These are phyloP conservation scores for Dryadomyces sulphureus DNA, from an alignment of 2,329 filamentous ascomycete genomes.

Conservation along the genomic window DNA sequence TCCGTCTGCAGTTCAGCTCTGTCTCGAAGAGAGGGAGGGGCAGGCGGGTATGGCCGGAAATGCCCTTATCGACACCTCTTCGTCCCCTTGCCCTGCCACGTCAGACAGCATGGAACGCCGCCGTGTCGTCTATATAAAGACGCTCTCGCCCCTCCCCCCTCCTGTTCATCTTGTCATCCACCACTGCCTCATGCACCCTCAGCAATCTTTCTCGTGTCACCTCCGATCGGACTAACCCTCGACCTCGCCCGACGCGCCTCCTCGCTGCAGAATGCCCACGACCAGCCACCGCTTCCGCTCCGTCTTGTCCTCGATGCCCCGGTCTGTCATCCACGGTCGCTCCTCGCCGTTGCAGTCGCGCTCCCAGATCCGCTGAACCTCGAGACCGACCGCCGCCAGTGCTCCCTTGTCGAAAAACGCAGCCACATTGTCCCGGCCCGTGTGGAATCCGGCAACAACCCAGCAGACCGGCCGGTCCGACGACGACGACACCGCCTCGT, in stretches of 20 bases:
- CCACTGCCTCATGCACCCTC: too few species aligned
- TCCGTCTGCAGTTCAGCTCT: background rate
- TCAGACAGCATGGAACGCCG: background rate
- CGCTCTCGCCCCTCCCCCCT: background rate
- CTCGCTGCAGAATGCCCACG: slow-evolving; percentile 30
- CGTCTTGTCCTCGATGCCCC: slow-evolving; percentile 44
- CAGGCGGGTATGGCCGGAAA: background rate
- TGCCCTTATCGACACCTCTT: background rate
- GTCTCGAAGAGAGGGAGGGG: background rate
- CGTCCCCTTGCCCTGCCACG: background rate
- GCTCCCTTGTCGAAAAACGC: slow-evolving; percentile 42
- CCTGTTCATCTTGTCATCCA: background rate
- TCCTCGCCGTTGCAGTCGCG: slow-evolving; percentile 50
- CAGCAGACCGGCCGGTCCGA: slow-evolving; percentile 41
- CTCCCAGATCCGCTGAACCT: slow-evolving; percentile 53
- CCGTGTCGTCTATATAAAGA: background rate
- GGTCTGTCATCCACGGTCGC: slow-evolving; percentile 44
- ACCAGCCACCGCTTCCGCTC: slow-evolving; percentile 59
- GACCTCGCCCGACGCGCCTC: too few species aligned
- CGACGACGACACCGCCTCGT: slow-evolving; percentile 5
- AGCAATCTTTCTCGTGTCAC: too few species aligned
- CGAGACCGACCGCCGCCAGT: slow-evolving; percentile 35
- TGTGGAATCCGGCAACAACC: slow-evolving; percentile 60
- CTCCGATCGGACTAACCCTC: background rate
- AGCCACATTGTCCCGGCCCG: slow-evolving; percentile 49